Conservation (phyloP, 75 land plant genomes). For the Azolla pinnata region DNA sequence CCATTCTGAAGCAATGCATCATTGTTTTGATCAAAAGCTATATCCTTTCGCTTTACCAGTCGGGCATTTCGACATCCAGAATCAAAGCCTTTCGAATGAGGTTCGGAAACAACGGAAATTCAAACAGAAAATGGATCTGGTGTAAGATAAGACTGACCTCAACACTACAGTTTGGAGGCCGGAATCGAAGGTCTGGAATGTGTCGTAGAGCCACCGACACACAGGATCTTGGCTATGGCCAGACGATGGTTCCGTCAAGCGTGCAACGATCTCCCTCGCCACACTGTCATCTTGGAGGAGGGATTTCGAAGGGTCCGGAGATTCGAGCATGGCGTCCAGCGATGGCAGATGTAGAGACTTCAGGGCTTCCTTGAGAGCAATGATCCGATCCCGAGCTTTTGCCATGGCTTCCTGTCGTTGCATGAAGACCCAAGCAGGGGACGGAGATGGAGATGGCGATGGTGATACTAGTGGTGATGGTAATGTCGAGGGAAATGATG, state of each 20-base stretch:
- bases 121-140: too few species aligned
- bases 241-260: constrained; percentile 39
- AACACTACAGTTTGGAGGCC: constrained; percentile 75
- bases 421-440: not conserved
- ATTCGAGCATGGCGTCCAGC: constrained; percentile 56
- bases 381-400: constrained; percentile 70
- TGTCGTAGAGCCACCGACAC: constrained; percentile 96
- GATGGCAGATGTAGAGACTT: constrained; percentile 11
- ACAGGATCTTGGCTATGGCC: constrained; percentile 80
- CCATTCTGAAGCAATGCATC: too few species aligned
- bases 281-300: constrained; percentile 55
- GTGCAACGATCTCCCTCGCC: constrained; percentile 36
- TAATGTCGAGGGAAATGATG: not conserved
- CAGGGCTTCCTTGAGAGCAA: constrained; percentile 40
- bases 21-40: too few species aligned
- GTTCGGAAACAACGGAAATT: too few species aligned
- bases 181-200: constrained; percentile 55
- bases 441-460: not conserved
- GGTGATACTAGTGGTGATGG: not conserved
- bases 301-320: constrained; percentile 72
- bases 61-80: too few species aligned
- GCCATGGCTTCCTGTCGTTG: constrained; percentile 46
- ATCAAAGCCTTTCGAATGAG: too few species aligned
- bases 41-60: too few species aligned
- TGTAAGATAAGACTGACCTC: too few species aligned